phyloP scores from a whole-genome alignment of 371 early-diverging fungal species.

The Mortierella sp. region DNA sequence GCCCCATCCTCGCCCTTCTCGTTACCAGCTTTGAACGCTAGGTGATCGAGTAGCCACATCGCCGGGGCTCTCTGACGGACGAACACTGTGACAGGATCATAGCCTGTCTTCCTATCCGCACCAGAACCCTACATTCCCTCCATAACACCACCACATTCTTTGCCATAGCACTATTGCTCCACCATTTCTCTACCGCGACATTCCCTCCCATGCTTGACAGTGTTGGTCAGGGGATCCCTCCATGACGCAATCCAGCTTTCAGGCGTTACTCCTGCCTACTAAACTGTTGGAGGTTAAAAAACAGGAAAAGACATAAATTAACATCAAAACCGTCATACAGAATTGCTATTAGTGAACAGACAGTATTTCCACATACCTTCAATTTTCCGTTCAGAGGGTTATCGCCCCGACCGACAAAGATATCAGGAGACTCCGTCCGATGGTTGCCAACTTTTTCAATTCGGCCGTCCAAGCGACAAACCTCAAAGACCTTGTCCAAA shows the following conservation, averaged over 20 bases:
- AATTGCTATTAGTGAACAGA: neutral
- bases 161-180: no score
- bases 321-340: no score
- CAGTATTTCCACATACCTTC: constrained; percentile 70
- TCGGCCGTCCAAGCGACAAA: constrained; percentile 87
- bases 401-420: constrained; percentile 97
- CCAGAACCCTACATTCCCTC: no score
- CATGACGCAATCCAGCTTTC: no score
- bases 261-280: constrained; percentile 90
- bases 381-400: constrained; percentile 95
- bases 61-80: constrained; percentile 95
- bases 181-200: no score
- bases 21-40: constrained; percentile 97
- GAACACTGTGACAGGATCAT: no score
- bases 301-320: neutral
- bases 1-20: constrained; percentile 98
- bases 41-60: constrained; percentile 94
- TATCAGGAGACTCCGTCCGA: constrained; percentile 95
- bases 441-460: constrained; percentile 98
- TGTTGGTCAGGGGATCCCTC: no score
- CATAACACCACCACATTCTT: no score
- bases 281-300: no score
- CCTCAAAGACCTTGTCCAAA: constrained; percentile 83
- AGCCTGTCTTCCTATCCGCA: constrained; percentile 78
- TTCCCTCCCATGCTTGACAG: constrained; percentile 82